Base-by-base conservation (phyloP, 352 stramenopile species). In the Globisporangium sylvaticum region DNA sequence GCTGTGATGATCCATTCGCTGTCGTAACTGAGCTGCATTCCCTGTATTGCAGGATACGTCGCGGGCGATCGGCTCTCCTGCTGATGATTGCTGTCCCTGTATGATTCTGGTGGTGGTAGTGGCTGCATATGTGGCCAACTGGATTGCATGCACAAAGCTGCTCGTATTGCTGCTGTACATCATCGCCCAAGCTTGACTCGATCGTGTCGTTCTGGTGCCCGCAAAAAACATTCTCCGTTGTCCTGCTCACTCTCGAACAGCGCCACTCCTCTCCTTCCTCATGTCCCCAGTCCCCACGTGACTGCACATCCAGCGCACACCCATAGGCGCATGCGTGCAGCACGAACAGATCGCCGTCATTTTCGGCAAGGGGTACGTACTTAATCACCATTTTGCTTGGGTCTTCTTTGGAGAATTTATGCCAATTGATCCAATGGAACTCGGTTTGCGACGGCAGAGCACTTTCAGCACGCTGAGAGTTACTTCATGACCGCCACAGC, bases 311-410 rank as follows among this genome's bases (percentile, higher is more conserved):
- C 20, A 22, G 20, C 20, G 20, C 24, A 12, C 31, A 6, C 55
- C 20, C n/a, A 59, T 14, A 46, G 29, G 24, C 18, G 10, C 42
- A 50, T n/a, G 20, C 29, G 48, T 24, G n/a, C 20, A 60, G 24
- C 20, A 31, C n/a, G 39, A 25, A 61, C 58, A 59, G 9, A 46
- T 24, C 5, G 27, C 7, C 15, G 62, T 39, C 31, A 20, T 14
- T 29, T 42, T 59, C 18, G 27, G 54, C 54, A 59, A 34, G 18
- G 27, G 25, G 46, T 66, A 92, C 87, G 77, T 94, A 94, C 87
- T 94, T 94, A 81, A 94, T 94, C 83, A 94, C 87, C 87, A 94
- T 92, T 84, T 90, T 90, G 81, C 83, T 84, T 88, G 57, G 80
- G 84, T 90, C 81, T 91, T 91, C 82, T 93, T 86, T 81, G 84